These are phyloP conservation scores for Ophiorrhiza pumila DNA, from an alignment of 257 asterid species.

Conservation along the genomic window DNA sequence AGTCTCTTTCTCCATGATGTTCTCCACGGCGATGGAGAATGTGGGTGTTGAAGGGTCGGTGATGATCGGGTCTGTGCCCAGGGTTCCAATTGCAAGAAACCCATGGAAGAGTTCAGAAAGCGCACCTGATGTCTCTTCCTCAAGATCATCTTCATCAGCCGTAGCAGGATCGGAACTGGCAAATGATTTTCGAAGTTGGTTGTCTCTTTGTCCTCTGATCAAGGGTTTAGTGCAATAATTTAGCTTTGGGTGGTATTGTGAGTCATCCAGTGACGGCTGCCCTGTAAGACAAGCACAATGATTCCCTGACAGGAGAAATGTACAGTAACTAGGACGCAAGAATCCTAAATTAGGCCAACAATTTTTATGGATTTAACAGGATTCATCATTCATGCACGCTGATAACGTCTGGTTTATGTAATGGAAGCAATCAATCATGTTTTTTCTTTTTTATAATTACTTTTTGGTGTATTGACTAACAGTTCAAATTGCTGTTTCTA, in stretches of 20 bases:
- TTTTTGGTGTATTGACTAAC: neutral
- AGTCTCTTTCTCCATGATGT: slow-evolving; percentile 79
- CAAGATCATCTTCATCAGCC: slow-evolving; percentile 51
- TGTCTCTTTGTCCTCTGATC: slow-evolving; percentile 52
- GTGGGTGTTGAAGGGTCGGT: slow-evolving; percentile 70
- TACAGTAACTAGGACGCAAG: slow-evolving; percentile 17
- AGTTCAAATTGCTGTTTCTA: neutral
- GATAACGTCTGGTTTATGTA: neutral
- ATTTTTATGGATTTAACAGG: neutral
- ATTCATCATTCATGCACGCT: too few relatives aligned
- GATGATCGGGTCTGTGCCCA: slow-evolving; percentile 57
- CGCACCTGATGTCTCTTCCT: slow-evolving; percentile 52
- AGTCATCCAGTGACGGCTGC: slow-evolving; percentile 45
- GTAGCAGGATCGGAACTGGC: slow-evolving; percentile 58
- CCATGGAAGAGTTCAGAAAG: slow-evolving; percentile 86
- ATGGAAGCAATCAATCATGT: neutral
- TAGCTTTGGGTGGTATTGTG: slow-evolving; percentile 31
- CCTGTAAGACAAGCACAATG: slow-evolving; percentile 56
- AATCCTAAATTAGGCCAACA: neutral
- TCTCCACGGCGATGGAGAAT: slow-evolving; percentile 63
- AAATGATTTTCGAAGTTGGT: slow-evolving; percentile 60
- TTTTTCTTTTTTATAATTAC: neutral
- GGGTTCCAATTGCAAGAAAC: slow-evolving; percentile 90
- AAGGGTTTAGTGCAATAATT: slow-evolving; percentile 28
- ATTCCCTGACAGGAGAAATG: slow-evolving; percentile 27